phyloP scores from a whole-genome alignment of 441 rosid species.

The Erysimum cheiri region DNA sequence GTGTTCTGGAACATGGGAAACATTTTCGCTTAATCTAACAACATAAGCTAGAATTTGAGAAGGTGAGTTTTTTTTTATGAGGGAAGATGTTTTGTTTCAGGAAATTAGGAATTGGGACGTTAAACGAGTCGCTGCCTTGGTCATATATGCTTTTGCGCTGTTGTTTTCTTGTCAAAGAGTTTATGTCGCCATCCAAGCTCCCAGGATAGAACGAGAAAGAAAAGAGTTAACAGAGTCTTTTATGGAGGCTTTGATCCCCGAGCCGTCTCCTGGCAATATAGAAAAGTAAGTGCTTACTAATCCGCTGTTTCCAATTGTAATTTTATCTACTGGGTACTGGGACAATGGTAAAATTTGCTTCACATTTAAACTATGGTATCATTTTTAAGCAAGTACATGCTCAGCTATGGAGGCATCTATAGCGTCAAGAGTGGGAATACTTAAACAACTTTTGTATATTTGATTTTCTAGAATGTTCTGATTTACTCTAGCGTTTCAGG shows the following conservation, averaged over 20 bases:
- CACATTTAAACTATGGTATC: neutral
- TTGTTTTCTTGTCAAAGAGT: slow-evolving; percentile 68
- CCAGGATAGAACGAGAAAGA: slow-evolving; percentile 61
- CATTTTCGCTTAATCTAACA: neutral
- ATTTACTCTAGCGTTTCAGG: slow-evolving; percentile 51
- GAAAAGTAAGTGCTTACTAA: slow-evolving; percentile 58
- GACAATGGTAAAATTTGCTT: slow-evolving; percentile 7
- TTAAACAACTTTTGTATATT: slow-evolving; percentile 20
- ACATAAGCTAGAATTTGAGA: slow-evolving; percentile 1
- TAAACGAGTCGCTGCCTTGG: slow-evolving; percentile 61
- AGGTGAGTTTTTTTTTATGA: slow-evolving; percentile 7
- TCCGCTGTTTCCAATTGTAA: slow-evolving; percentile 15
- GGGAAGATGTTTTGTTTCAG: slow-evolving; percentile 54
- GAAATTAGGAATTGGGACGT: slow-evolving; percentile 79
- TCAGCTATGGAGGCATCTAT: slow-evolving; percentile 20
- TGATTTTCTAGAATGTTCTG: slow-evolving; percentile 36
- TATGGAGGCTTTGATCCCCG: slow-evolving; percentile 97
- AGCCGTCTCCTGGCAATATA: slow-evolving; percentile 80
- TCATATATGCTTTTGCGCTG: slow-evolving; percentile 65
- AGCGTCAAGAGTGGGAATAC: slow-evolving; percentile 21
- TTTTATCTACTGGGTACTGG: neutral
- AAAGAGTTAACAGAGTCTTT: slow-evolving; percentile 83
- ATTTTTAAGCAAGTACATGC: slow-evolving; percentile 1
- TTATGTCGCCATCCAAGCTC: slow-evolving; percentile 72
- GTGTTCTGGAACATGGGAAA: slow-evolving; percentile 12